Evolutionary conservation across 2,329 filamentous ascomycete species (phyloP).

Genomic region (Pseudogymnoascus sp.): DNA sequence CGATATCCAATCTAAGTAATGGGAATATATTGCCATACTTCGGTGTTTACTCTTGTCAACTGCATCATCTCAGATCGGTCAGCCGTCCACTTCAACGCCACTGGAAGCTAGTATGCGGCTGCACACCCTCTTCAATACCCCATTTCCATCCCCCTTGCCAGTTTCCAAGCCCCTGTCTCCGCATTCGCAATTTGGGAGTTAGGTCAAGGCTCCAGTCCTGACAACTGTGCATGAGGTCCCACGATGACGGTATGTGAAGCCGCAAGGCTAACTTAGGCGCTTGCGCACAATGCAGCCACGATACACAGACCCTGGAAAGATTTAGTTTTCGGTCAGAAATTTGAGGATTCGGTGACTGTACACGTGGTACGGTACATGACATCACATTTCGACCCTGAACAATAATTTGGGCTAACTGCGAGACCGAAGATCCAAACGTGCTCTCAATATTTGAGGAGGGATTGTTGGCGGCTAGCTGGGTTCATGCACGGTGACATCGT

Average conservation of each 20-base stretch:
- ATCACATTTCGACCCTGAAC: not conserved
- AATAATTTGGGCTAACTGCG: not conserved
- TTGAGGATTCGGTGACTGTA: not conserved
- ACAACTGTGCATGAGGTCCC: not conserved
- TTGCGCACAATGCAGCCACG: not conserved
- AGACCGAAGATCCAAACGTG: not conserved
- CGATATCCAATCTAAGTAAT: not conserved
- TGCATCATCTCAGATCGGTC: not conserved
- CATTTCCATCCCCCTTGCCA: not conserved
- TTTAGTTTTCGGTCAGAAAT: not conserved
- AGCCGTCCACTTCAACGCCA: not conserved
- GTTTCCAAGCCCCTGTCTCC: not conserved
- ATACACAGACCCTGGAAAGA: not conserved
- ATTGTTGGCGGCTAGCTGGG: not conserved
- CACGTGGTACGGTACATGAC: constrained; percentile 5
- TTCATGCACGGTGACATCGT: constrained; percentile 6
- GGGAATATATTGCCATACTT: not conserved
- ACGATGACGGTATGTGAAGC: constrained; percentile 2
- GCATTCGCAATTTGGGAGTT: not conserved
- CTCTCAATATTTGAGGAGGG: not conserved
- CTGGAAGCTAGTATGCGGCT: not conserved
- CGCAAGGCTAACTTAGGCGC: not conserved
- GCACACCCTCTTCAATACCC: not conserved
- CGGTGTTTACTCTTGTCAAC: not conserved
- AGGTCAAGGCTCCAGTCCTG: not conserved